These are phyloP conservation scores for Trichophyton rubrum DNA, from an alignment of 2,329 filamentous ascomycete genomes.

Conservation along the genomic window DNA sequence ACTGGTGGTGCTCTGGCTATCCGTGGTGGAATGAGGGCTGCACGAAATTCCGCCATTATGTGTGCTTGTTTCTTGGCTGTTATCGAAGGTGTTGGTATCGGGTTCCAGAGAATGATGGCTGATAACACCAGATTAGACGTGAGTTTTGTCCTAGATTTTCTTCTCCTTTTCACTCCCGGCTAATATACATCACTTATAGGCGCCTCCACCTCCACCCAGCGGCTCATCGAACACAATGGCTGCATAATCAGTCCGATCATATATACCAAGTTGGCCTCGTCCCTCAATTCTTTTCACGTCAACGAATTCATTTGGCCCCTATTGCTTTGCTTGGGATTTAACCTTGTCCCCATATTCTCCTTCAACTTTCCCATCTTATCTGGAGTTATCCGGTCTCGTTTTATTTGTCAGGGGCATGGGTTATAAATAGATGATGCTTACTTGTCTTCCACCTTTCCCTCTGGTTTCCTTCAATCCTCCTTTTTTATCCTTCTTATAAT, in stretches of 20 bases:
- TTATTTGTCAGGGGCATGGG: background rate
- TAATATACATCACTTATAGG: background rate
- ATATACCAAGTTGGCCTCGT: background rate
- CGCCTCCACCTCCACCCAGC: constrained; percentile 3
- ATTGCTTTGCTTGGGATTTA: background rate
- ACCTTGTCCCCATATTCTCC: background rate
- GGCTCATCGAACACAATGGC: background rate
- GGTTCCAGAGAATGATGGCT: constrained; percentile 87
- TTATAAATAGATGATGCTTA: background rate
- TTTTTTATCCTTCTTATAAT: background rate
- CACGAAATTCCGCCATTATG: constrained; percentile 89
- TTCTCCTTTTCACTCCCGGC: background rate
- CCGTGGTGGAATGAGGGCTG: constrained; percentile 80
- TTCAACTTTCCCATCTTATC: background rate
- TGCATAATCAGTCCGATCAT: background rate
- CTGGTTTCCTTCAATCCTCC: background rate
- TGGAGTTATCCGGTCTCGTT: constrained; percentile 3
- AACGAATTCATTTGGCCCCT: background rate
- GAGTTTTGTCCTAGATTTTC: constrained; percentile 4
- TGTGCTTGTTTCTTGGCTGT: constrained; percentile 89
- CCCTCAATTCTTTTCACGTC: background rate
- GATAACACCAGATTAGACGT: constrained; percentile 76
- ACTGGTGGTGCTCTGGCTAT: constrained; percentile 86
- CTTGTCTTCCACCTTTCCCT: background rate
- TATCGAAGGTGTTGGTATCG: constrained; percentile 95